Evolutionary conservation across 1,284 basidiomycete species (phyloP), one percentile per base, ranked within the genome.

Genomic region (Kwoniella shivajii): DNA sequence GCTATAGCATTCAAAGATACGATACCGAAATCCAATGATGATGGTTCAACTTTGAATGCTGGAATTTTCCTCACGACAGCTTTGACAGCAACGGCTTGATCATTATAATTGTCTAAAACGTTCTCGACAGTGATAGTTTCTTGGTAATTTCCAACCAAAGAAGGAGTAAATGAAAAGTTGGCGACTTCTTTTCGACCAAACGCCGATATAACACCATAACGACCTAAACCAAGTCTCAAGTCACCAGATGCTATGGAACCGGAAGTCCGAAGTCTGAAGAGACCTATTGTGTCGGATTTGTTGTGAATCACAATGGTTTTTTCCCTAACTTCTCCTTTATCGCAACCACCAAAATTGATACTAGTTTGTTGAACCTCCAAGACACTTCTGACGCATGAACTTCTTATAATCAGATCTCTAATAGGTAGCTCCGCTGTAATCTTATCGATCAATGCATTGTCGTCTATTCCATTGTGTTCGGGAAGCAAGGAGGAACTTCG

Each of bases 291-390:
- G 65, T 80, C 69, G 68, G 74, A 69, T 76, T 80, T 72, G 75
- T 80, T 77, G 64, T 74, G 75, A 41, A 82, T 78, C 51, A 82
- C 72, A 44, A 82, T 80, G 58, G 77, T 80, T 57, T 80, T 78
- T 38, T 78, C 75, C 62, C 79, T 80, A 29, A 72, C 65, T 38
- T 81, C 79, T 43, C 80, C 80, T 65, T 80, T 80, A 47, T 82
- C 80, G 62, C 80, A 77, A n/a, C 75, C 72, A 1, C 81, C 81
- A 65, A 82, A 81, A 66, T 82, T 81, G 77, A 82, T 81, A 53
- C 78, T 78, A 45, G 76, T 77, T 72, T 82, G 80, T 41, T 79
- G 80, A 14, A 82, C 75, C 61, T 82, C 80, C 34, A 82, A 66
- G 34, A 80, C 71, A 41, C 73, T 77, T 30, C 79, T 67, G 41